phyloP scores from a whole-genome alignment of 2,329 filamentous ascomycete genomes.

The Huntiella omanensis region DNA sequence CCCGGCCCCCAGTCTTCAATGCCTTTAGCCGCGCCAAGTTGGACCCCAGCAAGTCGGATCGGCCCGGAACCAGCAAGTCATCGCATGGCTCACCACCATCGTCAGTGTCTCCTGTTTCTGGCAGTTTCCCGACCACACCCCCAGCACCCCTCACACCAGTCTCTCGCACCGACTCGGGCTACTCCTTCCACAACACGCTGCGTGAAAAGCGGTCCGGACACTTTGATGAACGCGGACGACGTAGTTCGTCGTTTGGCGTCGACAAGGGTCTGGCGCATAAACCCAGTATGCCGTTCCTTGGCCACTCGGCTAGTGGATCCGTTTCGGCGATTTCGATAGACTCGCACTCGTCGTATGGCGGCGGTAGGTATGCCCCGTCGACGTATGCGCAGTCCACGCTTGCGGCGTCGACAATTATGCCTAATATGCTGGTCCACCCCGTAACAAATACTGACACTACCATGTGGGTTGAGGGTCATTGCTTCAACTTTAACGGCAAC shows the following conservation, averaged over 20 bases:
- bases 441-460: conserved; percentile 62
- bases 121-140: conserved; percentile 57
- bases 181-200: conserved; percentile 66
- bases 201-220: conserved; percentile 89
- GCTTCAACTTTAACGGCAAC: conserved; percentile 42
- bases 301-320: conserved; percentile 39
- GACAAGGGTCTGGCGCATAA: conserved; percentile 52
- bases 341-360: conserved; percentile 52
- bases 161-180: conserved; percentile 84
- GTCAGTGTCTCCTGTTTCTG: conserved; percentile 58
- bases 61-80: conserved; percentile 58
- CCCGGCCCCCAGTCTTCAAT: conserved; percentile 63
- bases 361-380: conserved; percentile 56
- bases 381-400: conserved; percentile 74
- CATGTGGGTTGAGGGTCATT: conserved; percentile 73
- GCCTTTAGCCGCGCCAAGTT: conserved; percentile 64
- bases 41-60: conserved; percentile 47
- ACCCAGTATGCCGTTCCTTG: conserved; percentile 56
- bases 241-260: conserved; percentile 83
- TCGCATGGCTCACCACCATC: conserved; percentile 41
- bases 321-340: conserved; percentile 41
- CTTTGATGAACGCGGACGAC: conserved; percentile 63
- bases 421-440: conserved; percentile 61
- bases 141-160: conserved; percentile 41
- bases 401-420: conserved; percentile 73